These are phyloP conservation scores for Suillus subluteus DNA, from an alignment of 768 basidiomycete species.

Conservation along the genomic window DNA sequence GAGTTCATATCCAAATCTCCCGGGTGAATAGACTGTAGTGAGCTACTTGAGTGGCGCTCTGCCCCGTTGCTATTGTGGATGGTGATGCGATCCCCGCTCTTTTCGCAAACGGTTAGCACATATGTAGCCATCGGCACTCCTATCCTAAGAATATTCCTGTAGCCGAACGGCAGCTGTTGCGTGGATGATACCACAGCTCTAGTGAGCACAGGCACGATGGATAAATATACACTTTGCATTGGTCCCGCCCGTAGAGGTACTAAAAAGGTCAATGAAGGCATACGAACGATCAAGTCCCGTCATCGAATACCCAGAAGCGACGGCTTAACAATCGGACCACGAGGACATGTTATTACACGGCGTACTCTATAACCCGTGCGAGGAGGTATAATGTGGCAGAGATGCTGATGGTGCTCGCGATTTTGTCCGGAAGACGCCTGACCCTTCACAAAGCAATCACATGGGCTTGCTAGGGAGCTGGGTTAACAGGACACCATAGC, in stretches of 20 bases:
- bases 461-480: slow-evolving; percentile 89
- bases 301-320: neutral
- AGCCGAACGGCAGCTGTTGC: neutral
- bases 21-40: neutral
- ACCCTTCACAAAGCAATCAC: slow-evolving; percentile 41
- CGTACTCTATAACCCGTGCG: neutral
- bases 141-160: neutral
- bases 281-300: neutral
- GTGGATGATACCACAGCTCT: neutral
- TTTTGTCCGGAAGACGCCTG: neutral
- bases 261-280: neutral
- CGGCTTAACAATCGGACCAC: neutral
- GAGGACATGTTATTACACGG: slow-evolving; percentile 1
- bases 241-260: neutral
- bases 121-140: neutral
- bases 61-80: neutral
- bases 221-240: neutral
- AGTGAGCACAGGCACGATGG: neutral
- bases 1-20: neutral
- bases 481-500: slow-evolving; percentile 86
- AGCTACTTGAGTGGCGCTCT: neutral
- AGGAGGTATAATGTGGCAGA: neutral
- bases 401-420: neutral
- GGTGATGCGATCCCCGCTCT: neutral
- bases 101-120: neutral